Conservation (phyloP, 1,284 basidiomycete species). For the Leucocoprinus gongylophorus region DNA sequence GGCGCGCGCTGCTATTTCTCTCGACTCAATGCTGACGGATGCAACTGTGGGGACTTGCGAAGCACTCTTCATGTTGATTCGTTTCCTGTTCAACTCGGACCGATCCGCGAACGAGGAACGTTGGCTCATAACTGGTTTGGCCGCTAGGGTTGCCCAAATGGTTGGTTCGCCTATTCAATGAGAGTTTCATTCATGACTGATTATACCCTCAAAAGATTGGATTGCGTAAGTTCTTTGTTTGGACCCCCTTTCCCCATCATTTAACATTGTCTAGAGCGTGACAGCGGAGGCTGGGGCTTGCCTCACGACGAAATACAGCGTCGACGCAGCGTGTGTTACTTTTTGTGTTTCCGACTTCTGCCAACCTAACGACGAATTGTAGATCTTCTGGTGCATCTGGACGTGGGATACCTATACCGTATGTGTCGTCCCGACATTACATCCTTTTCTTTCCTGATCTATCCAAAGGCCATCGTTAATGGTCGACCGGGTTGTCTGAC, state of each 20-base stretch:
- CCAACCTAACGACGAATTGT: neutral
- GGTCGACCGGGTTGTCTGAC: constrained; percentile 42
- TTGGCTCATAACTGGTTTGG: constrained; percentile 43
- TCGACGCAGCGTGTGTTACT: constrained; percentile 31
- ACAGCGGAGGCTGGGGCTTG: constrained; percentile 45
- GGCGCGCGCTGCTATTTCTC: constrained; percentile 39
- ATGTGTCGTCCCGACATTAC: constrained; percentile 19
- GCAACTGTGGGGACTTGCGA: constrained; percentile 42
- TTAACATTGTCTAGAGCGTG: constrained; percentile 36
- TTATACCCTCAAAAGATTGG: constrained; percentile 36
- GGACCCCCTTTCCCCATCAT: neutral
- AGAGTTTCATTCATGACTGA: neutral
- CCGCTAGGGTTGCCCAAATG: constrained; percentile 36
- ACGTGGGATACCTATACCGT: constrained; percentile 45
- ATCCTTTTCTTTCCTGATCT: constrained; percentile 4
- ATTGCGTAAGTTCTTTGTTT: constrained; percentile 36
- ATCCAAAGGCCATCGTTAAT: constrained; percentile 36
- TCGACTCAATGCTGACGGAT: constrained; percentile 38
- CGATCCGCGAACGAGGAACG: constrained; percentile 38
- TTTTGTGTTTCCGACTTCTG: neutral
- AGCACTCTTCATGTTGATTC: constrained; percentile 40
- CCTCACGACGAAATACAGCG: constrained; percentile 43
- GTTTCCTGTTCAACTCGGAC: constrained; percentile 39
- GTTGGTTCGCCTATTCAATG: constrained; percentile 28
- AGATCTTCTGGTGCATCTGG: constrained; percentile 52